Percentiles rank a stretch among this genome's conserved stretches.
phyloP scores from a whole-genome alignment of 2,329 filamentous ascomycete species.

The Aspergillus ustus region DNA sequence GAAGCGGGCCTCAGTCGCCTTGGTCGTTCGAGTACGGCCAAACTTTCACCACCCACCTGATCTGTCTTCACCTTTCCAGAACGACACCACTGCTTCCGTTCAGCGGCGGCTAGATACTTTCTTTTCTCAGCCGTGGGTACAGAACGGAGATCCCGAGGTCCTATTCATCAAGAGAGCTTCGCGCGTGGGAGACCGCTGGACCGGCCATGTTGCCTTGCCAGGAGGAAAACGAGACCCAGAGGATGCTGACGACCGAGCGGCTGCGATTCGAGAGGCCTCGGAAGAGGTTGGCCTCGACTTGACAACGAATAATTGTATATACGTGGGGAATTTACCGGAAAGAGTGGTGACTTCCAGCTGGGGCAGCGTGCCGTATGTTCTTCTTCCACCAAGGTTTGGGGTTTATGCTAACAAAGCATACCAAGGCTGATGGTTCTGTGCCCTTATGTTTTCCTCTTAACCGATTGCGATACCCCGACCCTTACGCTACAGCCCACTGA shows the following conservation, averaged over 20 bases:
- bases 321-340: constrained; percentile 67
- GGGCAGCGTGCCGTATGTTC: constrained; percentile 63
- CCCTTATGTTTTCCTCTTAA: constrained; percentile 69
- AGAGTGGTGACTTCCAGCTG: constrained; percentile 68
- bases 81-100: constrained; percentile 29
- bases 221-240: constrained; percentile 69
- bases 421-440: constrained; percentile 69
- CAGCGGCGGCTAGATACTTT: constrained; percentile 58
- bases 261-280: constrained; percentile 66
- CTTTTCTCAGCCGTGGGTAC: constrained; percentile 68
- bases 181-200: constrained; percentile 70
- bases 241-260: constrained; percentile 65
- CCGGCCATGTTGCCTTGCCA: constrained; percentile 69
- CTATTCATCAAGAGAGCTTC: constrained; percentile 73
- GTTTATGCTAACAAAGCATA: constrained; percentile 21
- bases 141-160: constrained; percentile 68
- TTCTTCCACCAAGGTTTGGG: neutral
- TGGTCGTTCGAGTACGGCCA: constrained; percentile 67
- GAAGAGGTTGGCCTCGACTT: constrained; percentile 71
- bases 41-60: constrained; percentile 59
- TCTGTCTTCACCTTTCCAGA: constrained; percentile 23
- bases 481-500: constrained; percentile 70
- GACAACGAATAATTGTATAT: constrained; percentile 50
- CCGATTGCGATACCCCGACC: constrained; percentile 58
- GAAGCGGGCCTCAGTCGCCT: constrained; percentile 68